Evolutionary conservation across 768 basidiomycete genomes (phyloP).

Genomic region (Hypholoma fasciculare): DNA sequence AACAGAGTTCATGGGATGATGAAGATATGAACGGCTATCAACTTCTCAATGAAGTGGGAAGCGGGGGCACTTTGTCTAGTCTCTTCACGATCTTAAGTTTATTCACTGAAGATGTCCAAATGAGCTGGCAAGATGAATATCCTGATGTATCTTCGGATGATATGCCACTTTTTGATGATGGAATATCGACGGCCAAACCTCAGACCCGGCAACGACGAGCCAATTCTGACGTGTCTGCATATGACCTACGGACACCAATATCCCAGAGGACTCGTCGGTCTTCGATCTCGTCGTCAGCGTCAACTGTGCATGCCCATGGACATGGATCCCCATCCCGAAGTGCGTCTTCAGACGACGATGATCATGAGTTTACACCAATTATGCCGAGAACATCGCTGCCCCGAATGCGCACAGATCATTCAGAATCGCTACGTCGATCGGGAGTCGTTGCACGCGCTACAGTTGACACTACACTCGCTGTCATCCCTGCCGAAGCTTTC

Average conservation of each 20-base stretch:
- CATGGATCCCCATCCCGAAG: constrained; percentile 23
- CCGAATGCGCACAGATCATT: constrained; percentile 9
- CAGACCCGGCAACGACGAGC: constrained; percentile 35
- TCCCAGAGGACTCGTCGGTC: constrained; percentile 37
- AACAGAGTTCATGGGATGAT: constrained; percentile 69
- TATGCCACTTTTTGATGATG: constrained; percentile 20
- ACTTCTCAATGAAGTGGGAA: constrained; percentile 93
- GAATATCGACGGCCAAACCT: constrained; percentile 15
- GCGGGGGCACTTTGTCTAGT: constrained; percentile 92
- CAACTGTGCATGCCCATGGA: constrained; percentile 60
- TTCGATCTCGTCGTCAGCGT: constrained; percentile 67
- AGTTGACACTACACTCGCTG: constrained; percentile 94
- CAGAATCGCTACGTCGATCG: constrained; percentile 35
- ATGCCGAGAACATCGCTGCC: constrained; percentile 20
- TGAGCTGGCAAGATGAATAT: constrained; percentile 84
- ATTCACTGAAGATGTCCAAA: constrained; percentile 92
- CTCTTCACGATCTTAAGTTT: constrained; percentile 95
- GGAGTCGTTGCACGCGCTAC: constrained; percentile 91
- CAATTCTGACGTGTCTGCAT: constrained; percentile 65
- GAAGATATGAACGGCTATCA: constrained; percentile 96
- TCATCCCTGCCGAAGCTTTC: constrained; percentile 98
- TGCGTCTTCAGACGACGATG: constrained; percentile 21
- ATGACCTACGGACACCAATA: constrained; percentile 43
- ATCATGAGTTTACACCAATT: constrained; percentile 20
- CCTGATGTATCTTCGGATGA: constrained; percentile 30